Base-by-base conservation (phyloP, 2,329 filamentous ascomycete species). In the Alternaria arborescens region DNA sequence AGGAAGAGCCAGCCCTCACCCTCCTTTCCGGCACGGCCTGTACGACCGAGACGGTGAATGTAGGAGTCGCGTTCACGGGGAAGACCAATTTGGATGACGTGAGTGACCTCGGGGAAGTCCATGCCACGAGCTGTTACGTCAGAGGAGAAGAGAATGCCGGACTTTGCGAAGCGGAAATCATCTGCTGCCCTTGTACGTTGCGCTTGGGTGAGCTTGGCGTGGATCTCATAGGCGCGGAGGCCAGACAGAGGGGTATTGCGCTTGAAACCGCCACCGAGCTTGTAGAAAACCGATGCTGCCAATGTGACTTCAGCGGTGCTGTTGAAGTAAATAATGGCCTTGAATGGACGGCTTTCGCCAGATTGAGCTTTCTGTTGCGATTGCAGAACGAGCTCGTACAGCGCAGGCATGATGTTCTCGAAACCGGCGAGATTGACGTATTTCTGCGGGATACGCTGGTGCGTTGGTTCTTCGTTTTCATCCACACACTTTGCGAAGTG, bases 261-360 rank as follows among this genome's bases (percentile, higher is more conserved):
- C 54, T 71, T 75, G 52, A 75, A 73, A 10, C 78, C 76, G 14
- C 78, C 72, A 26, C 73, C 73, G 51, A 88, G 80, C 32, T 82
- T 81, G 58, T 82, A 79, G 53, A 93, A 87, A 22, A 90, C 80
- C 16, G 85, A 82, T 20, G 84, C 81, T 22, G 88, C 87, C 48
- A 93, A 82, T 58, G 89, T 84, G 44, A 93, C 91, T 65, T 91
- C 85, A 24, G 87, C 86, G 1, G 91, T 96, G 22, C 91, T 92
- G 71, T 91, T 91, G 77, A 94, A 90, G 82, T 97, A 99, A 42
- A 97, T 83, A 61, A 99, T 96, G n/a, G 93, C 92, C 84, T 99
- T 99, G 86, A 98, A 97, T 0, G 92, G 91, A 16, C 78, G 78
- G 4, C 63, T 71, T 70, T 77, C 64, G 83, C 80, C 64, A 78